Base-by-base conservation (phyloP, 2,329 filamentous ascomycete species). In the Aspergillus sp. region DNA sequence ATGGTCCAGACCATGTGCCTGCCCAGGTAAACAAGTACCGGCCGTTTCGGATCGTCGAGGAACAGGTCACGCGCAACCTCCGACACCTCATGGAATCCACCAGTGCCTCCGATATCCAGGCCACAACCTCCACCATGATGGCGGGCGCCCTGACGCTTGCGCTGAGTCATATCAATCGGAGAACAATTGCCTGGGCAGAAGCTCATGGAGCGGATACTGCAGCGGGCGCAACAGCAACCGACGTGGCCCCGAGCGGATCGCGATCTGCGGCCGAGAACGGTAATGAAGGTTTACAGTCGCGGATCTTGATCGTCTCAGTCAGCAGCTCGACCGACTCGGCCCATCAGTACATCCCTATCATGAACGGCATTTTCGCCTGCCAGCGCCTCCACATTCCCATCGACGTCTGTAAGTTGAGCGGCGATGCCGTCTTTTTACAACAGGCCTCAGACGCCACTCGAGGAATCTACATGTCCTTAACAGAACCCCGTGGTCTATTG, bases 281-380 rank as follows among this genome's bases (percentile, higher is more conserved):
- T 5, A 68, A 53, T 26, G 56, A 57, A 39, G 57, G 78, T 12
- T 73, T 93, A 13, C 84, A 87, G 53, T 85, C 85, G 10, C 86
- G 93, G 47, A 95, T 98, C 58, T 78, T 98, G 43, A 83, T 97
- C 50, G 66, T 98, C 42, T 95, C 88, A 38, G 90, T 96, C 5
- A 95, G 88, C 37, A 89, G 89, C 10, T 94, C 89, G 33, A 89
- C 89, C 60, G 87, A 91, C 57, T 81, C 95, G 0, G 83, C 90
- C 5, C 86, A 81, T 48, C 83, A 97, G 67, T 98, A 98, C 71
- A 98, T 98, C 44, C 86, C 91, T 0, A 93, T 95, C 54, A 98
- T 98, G 93, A 98, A 98, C 70, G 82, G 86, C 57, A 95, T 97
- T 48, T 98, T 98, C 68, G 93, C 93, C 2, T 93, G 91, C 46